Base-by-base conservation (phyloP, 139 green algal species). In the Chlorella sp. region DNA sequence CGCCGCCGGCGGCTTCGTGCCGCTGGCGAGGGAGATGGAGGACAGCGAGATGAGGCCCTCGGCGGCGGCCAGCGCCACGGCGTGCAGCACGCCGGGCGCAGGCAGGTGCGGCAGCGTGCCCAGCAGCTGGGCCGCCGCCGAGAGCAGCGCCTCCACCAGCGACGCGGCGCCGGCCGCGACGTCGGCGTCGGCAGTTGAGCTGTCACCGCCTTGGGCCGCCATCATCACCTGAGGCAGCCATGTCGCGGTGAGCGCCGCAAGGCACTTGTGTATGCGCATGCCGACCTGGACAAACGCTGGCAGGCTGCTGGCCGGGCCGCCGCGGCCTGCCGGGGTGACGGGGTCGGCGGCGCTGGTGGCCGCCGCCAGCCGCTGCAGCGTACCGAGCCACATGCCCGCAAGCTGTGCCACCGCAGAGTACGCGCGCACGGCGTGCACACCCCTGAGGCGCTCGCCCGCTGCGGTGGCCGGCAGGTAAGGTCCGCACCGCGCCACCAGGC, bases 171-270 rank as follows among this genome's bases (percentile, higher is more conserved):
- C 43, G 9, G 36, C 40, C 0, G n/a, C 64, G 3, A 63, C 53
- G 9, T 82, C 76, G 3, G 50, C 53, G 53, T 82, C 76, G 9
- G 31, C 60, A 8, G 23, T 60, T 38, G 56, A 21, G 15, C 46
- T 55, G 46, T 55, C 14, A 27, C 14, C 17, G 6, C 71, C 71
- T 38, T 68, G 56, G 5, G 56, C 53, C 29, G 46, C 61, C 17
- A 69, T 23, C 6, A 82, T 36, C 3, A 74, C 46, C 53, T 67
- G 76, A 11, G 76, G 67, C 35, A 82, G 67, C 53, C 67, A 82
- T 38, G 64, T 82, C n/a, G 76, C 67, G 21, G 67, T 74, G 0
- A 82, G 60, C 2, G 76, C 66, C 50, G 51, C 68, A 15, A 60
- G 11, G 1, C 55, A 43, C 25, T 61, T 61, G 58, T 75, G 56